Percentiles rank a stretch among this genome's conserved stretches.
Conservation (phyloP, 2,329 filamentous ascomycete genomes). For the Ceratocystis diversiconidia region DNA sequence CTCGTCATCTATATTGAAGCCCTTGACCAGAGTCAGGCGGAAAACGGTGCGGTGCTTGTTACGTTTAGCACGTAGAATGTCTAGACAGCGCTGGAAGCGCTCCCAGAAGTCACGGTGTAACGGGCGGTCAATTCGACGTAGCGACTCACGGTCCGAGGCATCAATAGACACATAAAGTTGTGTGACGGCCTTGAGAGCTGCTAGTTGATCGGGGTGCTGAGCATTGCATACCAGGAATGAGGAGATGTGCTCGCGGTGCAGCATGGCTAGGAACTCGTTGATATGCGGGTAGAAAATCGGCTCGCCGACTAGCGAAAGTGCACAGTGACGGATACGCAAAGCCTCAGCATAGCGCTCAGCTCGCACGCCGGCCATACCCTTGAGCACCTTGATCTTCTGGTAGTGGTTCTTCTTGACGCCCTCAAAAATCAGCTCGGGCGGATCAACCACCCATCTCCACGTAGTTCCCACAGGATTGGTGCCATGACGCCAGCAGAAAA, state of each 20-base stretch:
- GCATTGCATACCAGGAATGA: constrained; percentile 96
- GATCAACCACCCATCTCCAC: constrained; percentile 92
- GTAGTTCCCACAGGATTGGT: constrained; percentile 94
- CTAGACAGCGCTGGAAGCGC: constrained; percentile 77
- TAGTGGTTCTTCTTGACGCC: constrained; percentile 88
- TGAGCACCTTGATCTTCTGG: constrained; percentile 95
- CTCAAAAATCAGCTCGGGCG: constrained; percentile 74
- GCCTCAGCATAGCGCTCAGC: constrained; percentile 87
- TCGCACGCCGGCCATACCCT: constrained; percentile 80
- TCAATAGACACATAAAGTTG: constrained; percentile 96
- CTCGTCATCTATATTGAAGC: constrained; percentile 94
- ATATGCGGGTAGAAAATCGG: constrained; percentile 99
- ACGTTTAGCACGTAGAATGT: constrained; percentile 72
- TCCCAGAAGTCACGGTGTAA: constrained; percentile 97
- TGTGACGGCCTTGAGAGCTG: constrained; percentile 68
- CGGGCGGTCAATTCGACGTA: constrained; percentile 79
- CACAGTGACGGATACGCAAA: constrained; percentile 86
- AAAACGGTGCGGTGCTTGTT: constrained; percentile 86
- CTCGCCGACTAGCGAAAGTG: constrained; percentile 81
- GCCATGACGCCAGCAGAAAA: constrained; percentile 97
- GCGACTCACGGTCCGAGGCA: constrained; percentile 74
- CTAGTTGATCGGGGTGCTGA: constrained; percentile 85
- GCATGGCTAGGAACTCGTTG: constrained; percentile 73
- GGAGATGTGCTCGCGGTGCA: constrained; percentile 76
- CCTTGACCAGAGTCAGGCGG: constrained; percentile 87